A percentile compares a stretch with the other conserved stretches of the same genome.
These are phyloP conservation scores for Moesziomyces aphidis DNA, from an alignment of 1,284 basidiomycete genomes.

Conservation along the genomic window DNA sequence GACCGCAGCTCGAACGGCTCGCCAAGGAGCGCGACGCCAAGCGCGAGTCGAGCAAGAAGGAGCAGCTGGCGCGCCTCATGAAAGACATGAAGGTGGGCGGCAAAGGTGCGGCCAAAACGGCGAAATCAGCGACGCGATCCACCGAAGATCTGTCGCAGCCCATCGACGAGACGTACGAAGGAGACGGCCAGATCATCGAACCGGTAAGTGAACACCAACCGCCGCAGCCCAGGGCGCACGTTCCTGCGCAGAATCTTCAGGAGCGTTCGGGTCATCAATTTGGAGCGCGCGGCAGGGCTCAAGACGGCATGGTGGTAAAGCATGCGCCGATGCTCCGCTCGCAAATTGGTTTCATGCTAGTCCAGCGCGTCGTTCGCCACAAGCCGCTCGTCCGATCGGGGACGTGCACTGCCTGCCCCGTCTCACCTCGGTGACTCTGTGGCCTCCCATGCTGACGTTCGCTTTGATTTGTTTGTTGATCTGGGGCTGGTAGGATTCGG, in stretches of 20 bases:
- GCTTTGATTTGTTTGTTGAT: not conserved
- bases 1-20: conserved; percentile 85
- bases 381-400: too few species aligned
- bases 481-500: conserved; percentile 44
- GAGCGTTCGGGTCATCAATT: too few species aligned
- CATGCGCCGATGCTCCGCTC: conserved; percentile 7
- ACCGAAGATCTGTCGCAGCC: conserved; percentile 38
- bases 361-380: too few species aligned
- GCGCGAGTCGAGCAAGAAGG: conserved; percentile 75
- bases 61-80: conserved; percentile 85
- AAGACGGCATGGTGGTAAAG: not conserved
- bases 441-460: conserved; percentile 5
- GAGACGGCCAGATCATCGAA: conserved; percentile 66
- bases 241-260: too few species aligned
- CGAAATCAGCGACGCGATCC: conserved; percentile 16
- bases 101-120: conserved; percentile 6
- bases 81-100: conserved; percentile 77
- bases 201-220: conserved; percentile 43
- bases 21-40: conserved; percentile 72
- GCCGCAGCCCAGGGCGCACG: too few species aligned
- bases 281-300: not conserved
- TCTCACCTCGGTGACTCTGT: too few species aligned
- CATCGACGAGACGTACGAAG: conserved; percentile 59
- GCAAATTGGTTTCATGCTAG: conserved; percentile 21
- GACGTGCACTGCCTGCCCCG: too few species aligned